These are phyloP conservation scores for Fonsecaea nubica DNA, from an alignment of 2,329 filamentous ascomycete genomes.

Conservation along the genomic window DNA sequence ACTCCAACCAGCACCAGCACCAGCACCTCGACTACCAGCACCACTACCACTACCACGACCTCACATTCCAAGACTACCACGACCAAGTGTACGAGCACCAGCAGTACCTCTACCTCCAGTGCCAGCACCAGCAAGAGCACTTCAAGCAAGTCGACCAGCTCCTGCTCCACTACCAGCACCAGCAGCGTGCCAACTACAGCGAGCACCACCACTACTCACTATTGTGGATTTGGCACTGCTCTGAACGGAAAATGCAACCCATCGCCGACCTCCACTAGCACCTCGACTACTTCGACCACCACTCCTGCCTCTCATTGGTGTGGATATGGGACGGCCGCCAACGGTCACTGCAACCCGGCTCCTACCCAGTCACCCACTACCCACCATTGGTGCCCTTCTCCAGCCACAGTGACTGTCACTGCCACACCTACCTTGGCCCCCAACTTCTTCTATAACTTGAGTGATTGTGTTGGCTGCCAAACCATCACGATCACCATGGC, in stretches of 20 bases:
- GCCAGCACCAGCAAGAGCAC: slow-evolving; percentile 16
- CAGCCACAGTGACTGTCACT: slow-evolving; percentile 29
- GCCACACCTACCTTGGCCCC: slow-evolving; percentile 24
- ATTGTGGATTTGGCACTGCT: slow-evolving; percentile 31
- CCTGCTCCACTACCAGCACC: neutral
- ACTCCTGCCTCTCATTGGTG: slow-evolving; percentile 25
- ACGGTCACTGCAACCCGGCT: slow-evolving; percentile 25
- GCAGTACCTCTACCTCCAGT: slow-evolving; percentile 7
- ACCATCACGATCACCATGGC: slow-evolving; percentile 44
- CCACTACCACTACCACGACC: slow-evolving; percentile 11
- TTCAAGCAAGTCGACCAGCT: slow-evolving; percentile 8
- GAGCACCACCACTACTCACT: slow-evolving; percentile 27
- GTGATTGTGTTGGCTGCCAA: slow-evolving; percentile 21
- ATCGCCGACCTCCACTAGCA: slow-evolving; percentile 18
- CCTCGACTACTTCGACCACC: slow-evolving; percentile 15
- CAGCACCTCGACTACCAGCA: neutral
- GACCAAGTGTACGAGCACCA: neutral
- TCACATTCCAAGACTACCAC: slow-evolving; percentile 4
- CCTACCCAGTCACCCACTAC: slow-evolving; percentile 12
- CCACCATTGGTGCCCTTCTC: slow-evolving; percentile 16
- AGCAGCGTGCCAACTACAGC: slow-evolving; percentile 19
- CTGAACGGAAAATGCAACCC: slow-evolving; percentile 33
- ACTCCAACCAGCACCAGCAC: slow-evolving; percentile 22
- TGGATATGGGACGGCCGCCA: slow-evolving; percentile 25
- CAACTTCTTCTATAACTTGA: slow-evolving; percentile 24